phyloP scores from a whole-genome alignment of 495 filamentous ascomycete species.

The Penicillium cataractarum region DNA sequence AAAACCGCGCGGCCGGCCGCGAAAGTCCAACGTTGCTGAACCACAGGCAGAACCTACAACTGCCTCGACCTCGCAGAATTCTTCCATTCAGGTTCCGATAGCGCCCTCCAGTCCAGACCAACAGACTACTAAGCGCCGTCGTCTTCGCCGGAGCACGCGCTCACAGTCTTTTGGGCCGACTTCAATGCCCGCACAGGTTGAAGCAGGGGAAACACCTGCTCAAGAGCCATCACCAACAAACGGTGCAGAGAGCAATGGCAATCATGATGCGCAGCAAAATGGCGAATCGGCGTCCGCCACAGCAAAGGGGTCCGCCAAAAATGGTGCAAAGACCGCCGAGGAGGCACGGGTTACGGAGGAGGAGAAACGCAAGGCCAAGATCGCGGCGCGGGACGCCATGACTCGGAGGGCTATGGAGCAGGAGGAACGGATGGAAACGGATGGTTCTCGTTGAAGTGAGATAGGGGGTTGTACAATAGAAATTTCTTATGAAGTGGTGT shows the following conservation, averaged over 20 bases:
- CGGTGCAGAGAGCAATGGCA: neutral
- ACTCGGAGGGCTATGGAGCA: conserved; percentile 46
- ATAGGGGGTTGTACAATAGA: neutral
- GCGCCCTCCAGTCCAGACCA: neutral
- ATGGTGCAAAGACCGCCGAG: neutral
- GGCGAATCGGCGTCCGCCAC: neutral
- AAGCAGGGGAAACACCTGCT: neutral
- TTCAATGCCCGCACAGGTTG: neutral
- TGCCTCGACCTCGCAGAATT: conserved; percentile 1
- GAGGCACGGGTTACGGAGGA: conserved; percentile 7
- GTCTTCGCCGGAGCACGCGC: conserved; percentile 22
- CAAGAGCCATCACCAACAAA: neutral
- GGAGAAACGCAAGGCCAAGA: conserved; percentile 43
- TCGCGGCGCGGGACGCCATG: conserved; percentile 43
- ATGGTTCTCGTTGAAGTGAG: conserved; percentile 24
- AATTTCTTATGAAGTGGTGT: neutral
- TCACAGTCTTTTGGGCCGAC: conserved; percentile 13
- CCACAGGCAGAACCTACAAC: conserved; percentile 19
- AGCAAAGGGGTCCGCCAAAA: neutral
- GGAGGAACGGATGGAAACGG: conserved; percentile 50
- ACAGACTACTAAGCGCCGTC: conserved; percentile 7
- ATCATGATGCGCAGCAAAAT: neutral
- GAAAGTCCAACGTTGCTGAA: conserved; percentile 33
- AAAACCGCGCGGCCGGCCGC: conserved; percentile 36
- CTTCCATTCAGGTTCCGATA: conserved; percentile 1